Evolutionary conservation across 805 yeast species (phyloP).

Genomic region (Metschnikowia amazonensis): DNA sequence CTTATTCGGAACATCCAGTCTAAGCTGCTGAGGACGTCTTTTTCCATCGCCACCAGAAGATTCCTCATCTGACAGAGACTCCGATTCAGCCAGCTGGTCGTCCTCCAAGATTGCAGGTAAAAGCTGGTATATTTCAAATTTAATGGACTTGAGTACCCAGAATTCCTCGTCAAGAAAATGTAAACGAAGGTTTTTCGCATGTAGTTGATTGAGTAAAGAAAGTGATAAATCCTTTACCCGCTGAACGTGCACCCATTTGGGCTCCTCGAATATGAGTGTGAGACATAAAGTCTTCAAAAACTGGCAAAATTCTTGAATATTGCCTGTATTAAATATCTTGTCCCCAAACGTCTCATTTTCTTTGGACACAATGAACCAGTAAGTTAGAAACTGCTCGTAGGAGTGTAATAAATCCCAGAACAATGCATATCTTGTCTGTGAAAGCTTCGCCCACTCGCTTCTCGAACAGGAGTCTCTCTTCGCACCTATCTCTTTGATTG

Average conservation of each 20-base stretch:
- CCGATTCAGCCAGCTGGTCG: slow-evolving; percentile 31
- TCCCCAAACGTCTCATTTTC: slow-evolving; percentile 54
- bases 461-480: neutral
- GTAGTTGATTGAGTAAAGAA: slow-evolving; percentile 59
- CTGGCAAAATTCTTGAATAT: slow-evolving; percentile 38
- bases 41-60: neutral
- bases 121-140: slow-evolving; percentile 35
- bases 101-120: slow-evolving; percentile 38
- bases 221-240: slow-evolving; percentile 36
- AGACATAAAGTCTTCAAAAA: slow-evolving; percentile 52
- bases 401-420: slow-evolving; percentile 43
- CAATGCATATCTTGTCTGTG: neutral
- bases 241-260: slow-evolving; percentile 1
- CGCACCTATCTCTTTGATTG: slow-evolving; percentile 9
- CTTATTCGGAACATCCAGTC: slow-evolving; percentile 21
- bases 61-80: slow-evolving; percentile 16
- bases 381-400: slow-evolving; percentile 60
- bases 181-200: slow-evolving; percentile 62
- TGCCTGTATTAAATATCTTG: slow-evolving; percentile 38
- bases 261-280: slow-evolving; percentile 40
- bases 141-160: slow-evolving; percentile 46
- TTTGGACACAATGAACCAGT: slow-evolving; percentile 62
- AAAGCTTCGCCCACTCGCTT: neutral
- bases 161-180: slow-evolving; percentile 44
- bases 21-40: neutral